A percentile compares a stretch with the other conserved stretches of the same genome.
Conservation (phyloP, 2,329 filamentous ascomycete species). For the Sporothrix mexicana region DNA sequence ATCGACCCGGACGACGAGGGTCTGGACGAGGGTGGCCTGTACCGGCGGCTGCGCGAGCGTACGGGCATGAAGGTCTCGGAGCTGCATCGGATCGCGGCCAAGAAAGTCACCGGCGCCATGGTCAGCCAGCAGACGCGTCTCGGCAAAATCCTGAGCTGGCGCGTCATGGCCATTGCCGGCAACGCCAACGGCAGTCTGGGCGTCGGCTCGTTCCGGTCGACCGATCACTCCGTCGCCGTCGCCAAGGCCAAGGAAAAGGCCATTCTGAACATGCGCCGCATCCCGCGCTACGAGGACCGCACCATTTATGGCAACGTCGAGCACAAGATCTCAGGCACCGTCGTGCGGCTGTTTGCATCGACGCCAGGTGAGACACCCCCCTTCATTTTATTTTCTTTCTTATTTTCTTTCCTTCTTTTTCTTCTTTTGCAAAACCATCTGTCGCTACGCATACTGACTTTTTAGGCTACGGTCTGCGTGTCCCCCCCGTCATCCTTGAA, state of each 20-base stretch:
- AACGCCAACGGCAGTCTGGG: conserved; percentile 86
- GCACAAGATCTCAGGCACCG: conserved; percentile 85
- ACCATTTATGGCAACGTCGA: conserved; percentile 88
- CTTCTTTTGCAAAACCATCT: no score
- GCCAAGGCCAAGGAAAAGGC: conserved; percentile 79
- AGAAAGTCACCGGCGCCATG: conserved; percentile 72
- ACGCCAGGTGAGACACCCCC: conserved; percentile 80
- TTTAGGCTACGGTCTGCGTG: conserved; percentile 89
- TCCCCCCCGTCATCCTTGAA: conserved; percentile 90
- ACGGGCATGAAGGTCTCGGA: conserved; percentile 61
- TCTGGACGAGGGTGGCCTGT: conserved; percentile 58
- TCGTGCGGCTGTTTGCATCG: conserved; percentile 79
- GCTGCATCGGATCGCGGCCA: conserved; percentile 65
- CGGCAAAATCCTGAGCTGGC: conserved; percentile 83
- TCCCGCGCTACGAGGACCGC: conserved; percentile 86
- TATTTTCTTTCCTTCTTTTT: neutral
- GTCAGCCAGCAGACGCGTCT: conserved; percentile 95
- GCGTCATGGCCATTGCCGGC: conserved; percentile 80
- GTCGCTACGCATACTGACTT: neutral
- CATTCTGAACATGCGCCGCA: conserved; percentile 90
- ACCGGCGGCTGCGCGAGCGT: conserved; percentile 58
- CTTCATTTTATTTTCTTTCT: conserved; percentile 35
- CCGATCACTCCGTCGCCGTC: conserved; percentile 70
- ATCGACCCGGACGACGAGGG: conserved; percentile 56
- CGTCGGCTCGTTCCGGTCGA: conserved; percentile 87